Conservation (phyloP, 331 rosid genomes). For the Telfairia occidentalis region DNA sequence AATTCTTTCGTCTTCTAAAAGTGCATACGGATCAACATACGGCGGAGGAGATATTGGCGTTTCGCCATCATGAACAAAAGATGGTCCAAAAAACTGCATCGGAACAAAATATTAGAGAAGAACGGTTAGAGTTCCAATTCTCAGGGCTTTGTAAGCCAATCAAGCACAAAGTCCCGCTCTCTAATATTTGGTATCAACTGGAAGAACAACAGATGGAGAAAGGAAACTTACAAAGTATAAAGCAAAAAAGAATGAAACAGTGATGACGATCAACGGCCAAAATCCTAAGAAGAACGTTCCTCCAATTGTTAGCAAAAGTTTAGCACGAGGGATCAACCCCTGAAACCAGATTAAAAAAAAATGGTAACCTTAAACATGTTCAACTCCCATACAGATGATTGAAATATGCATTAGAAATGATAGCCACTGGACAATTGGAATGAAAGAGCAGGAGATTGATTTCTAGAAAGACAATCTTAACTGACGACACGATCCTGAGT, state of each 20-base stretch:
- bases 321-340: conserved; percentile 94
- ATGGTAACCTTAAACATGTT: conserved; percentile 8
- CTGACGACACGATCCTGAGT: too few relatives aligned
- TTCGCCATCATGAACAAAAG: conserved; percentile 57
- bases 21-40: conserved; percentile 80
- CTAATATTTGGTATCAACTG: not conserved
- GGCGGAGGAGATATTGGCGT: conserved; percentile 53
- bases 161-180: not conserved
- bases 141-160: not conserved
- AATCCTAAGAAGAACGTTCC: conserved; percentile 92
- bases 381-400: not conserved
- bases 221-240: conserved; percentile 55
- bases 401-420: not conserved
- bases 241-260: conserved; percentile 48
- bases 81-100: conserved; percentile 76
- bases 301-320: conserved; percentile 65
- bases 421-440: not conserved
- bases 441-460: not conserved
- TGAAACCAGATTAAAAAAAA: conserved; percentile 25
- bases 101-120: not conserved
- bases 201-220: not conserved
- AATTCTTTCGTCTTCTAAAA: conserved; percentile 83
- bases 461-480: not conserved
- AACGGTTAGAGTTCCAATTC: not conserved
- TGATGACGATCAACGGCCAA: conserved; percentile 75